Evolutionary conservation across 257 asterid genomes (phyloP), one percentile per base, ranked within the genome.

Genomic region (Ocimum tenuiflorum): DNA sequence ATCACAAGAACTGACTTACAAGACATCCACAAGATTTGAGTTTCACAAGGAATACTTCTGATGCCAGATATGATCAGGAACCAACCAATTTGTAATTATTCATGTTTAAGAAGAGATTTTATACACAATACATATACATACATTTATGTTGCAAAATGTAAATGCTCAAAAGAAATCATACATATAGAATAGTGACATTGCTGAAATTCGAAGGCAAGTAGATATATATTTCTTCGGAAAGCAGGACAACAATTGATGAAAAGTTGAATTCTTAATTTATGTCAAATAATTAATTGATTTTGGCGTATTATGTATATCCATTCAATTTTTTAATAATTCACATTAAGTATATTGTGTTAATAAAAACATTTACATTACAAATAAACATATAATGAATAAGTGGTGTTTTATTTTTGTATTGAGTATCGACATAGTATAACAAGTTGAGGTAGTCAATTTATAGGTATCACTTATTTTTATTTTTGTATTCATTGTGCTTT

Each of bases 31-130:
- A 20, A 78, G 96, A 55, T 86, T 88, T 43, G 95, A 86, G 62
- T 88, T 86, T 75, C 96, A 86, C 73, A 88, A 88, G 82, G 95
- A 86, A 65, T 82, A 78, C 78, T 88, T 88, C 65, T 86, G 77
- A 88, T 35, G 49, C 72, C 57, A 39, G 3, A n/a, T 55, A 39
- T 36, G 17, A 68, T 22, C 59, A 17, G 63, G 53, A 19, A 39
- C 65, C 53, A 59, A 53, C 43, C 20, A 46, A 60, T 47, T 76
- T 69, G 70, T 68, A 67, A 79, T 70, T 69, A 74, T 69, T 66
- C 78, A 65, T 66, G 75, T 77, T 55, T 18, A 73, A 39, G 63
- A 47, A 66, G 13, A 19, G 0, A 8, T 15, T 39, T 57, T 52
- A 60, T 47, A 49, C 11, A 70, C 54, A 67, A 73, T 59, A 68